Evolutionary conservation across 768 basidiomycete genomes (phyloP), one percentile per base, ranked within the genome.

Genomic region (Auriculariales sp.): DNA sequence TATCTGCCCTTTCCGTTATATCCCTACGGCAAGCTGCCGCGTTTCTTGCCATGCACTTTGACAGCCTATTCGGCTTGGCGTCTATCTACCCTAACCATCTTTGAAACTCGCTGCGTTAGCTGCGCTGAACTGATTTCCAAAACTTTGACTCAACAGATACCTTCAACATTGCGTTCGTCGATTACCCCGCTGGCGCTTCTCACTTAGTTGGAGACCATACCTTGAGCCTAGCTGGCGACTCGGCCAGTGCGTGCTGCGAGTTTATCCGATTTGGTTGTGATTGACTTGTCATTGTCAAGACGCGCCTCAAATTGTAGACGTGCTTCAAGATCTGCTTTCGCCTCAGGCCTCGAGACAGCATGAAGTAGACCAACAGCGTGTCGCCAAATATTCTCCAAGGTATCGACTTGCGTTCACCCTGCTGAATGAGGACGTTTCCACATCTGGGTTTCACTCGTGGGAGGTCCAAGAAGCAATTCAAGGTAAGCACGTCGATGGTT

Each of bases 371-470:
- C 68, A 71, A 25, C 68, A 74, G 27, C 66, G 75, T 30, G 67
- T 77, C 17, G 75, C 78, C 32, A 87, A 86, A 63, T 97, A 88
- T 62, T 74, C 92, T 11, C 74, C 79, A 3, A 78, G 77, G 39
- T 87, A 88, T 62, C 82, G 90, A 35, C 73, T 98, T 12, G 79
- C 89, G n/a, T 95, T 98, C 67, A 87, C 85, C 12, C 68, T 99
- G 5, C 66, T 99, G 47, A 94, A 97, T 59, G 90, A 98, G 65
- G 86, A 98, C 60, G 77, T 84, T 3, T 68, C 83, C 24, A 71
- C 80, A 15, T 53, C 69, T 28, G 67, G 72, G 4, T 44, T 24
- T 15, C 39, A 25, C 19, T 44, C 39, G 22, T 97, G 94, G 94
- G 79, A 92, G 36, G 70, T 94, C 12, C 64, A 77, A 45, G 55